Percentiles rank a stretch among this genome's conserved stretches.
Evolutionary conservation across 2,329 filamentous ascomycete genomes (phyloP).

Genomic region (Fusarium tupiense): DNA sequence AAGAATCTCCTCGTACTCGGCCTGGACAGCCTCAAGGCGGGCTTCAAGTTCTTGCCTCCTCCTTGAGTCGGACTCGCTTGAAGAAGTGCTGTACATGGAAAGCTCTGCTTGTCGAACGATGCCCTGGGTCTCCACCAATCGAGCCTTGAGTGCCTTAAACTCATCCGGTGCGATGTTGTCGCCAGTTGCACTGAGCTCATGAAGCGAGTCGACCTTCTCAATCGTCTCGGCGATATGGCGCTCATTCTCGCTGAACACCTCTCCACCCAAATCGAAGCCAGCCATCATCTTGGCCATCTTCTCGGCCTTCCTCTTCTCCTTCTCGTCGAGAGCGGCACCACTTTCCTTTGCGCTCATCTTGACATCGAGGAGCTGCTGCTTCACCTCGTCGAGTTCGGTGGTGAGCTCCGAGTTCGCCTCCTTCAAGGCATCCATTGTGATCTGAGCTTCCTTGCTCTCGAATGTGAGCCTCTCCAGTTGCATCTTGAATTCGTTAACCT

Average conservation of each 20-base stretch:
- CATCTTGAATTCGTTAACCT: slow-evolving; percentile 95
- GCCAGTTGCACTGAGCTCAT: slow-evolving; percentile 79
- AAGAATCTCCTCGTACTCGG: slow-evolving; percentile 85
- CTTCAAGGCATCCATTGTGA: slow-evolving; percentile 97
- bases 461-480: slow-evolving; percentile 95
- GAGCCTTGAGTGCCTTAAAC: slow-evolving; percentile 78
- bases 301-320: slow-evolving; percentile 98
- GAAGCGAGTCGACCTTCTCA: slow-evolving; percentile 80
- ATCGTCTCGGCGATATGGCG: slow-evolving; percentile 84
- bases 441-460: slow-evolving; percentile 94
- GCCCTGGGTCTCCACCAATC: slow-evolving; percentile 88
- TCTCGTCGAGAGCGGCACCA: slow-evolving; percentile 89
- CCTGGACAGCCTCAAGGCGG: slow-evolving; percentile 77
- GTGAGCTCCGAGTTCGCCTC: slow-evolving; percentile 96
- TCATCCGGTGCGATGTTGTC: slow-evolving; percentile 85
- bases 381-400: slow-evolving; percentile 89
- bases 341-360: slow-evolving; percentile 98
- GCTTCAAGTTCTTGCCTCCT: slow-evolving; percentile 80
- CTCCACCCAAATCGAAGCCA: slow-evolving; percentile 91
- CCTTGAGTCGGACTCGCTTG: slow-evolving; percentile 72
- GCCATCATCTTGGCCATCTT: slow-evolving; percentile 99
- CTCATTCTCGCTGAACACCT: slow-evolving; percentile 95
- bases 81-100: slow-evolving; percentile 76
- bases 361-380: slow-evolving; percentile 93
- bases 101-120: slow-evolving; percentile 93